Evolutionary conservation across 2,329 filamentous ascomycete genomes (phyloP).

Genomic region (Acrocalymma vagum): DNA sequence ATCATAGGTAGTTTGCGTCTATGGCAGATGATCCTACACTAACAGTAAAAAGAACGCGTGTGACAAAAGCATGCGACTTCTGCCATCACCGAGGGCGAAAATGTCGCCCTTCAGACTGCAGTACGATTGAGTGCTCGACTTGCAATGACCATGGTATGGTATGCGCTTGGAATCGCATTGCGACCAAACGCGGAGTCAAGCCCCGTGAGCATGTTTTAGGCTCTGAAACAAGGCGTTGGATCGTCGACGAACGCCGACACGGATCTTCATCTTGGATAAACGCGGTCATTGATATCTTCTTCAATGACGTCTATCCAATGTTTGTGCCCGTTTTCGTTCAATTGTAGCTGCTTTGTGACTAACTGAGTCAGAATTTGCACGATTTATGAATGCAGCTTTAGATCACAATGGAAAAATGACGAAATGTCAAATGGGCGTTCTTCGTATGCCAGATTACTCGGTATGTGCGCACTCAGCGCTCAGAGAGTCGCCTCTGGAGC

Average conservation of each 20-base stretch:
- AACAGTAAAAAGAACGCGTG: neutral
- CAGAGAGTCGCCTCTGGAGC: conserved; percentile 1
- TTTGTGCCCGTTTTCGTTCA: neutral
- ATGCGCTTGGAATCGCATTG: conserved; percentile 1
- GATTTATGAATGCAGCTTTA: neutral
- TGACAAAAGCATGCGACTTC: conserved; percentile 7
- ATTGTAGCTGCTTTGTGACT: no score
- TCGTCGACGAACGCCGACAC: neutral
- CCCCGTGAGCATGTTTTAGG: no score
- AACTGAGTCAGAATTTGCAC: neutral
- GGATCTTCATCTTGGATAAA: neutral
- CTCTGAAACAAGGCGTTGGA: neutral
- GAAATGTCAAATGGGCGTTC: neutral
- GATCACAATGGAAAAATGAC: neutral
- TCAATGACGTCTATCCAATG: conserved; percentile 2
- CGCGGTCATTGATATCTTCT: conserved; percentile 1
- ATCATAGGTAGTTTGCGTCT: no score
- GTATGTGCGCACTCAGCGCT: neutral
- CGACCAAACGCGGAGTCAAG: conserved; percentile 1
- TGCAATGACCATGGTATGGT: neutral
- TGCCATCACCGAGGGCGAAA: conserved; percentile 7
- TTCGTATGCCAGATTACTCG: neutral
- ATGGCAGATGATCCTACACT: neutral
- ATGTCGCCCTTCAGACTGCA: neutral
- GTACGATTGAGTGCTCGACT: neutral